Percentiles rank a stretch among this genome's conserved stretches.
These are phyloP conservation scores for Aureobasidium sp. DNA, from an alignment of 2,329 filamentous ascomycete species.

Conservation along the genomic window DNA sequence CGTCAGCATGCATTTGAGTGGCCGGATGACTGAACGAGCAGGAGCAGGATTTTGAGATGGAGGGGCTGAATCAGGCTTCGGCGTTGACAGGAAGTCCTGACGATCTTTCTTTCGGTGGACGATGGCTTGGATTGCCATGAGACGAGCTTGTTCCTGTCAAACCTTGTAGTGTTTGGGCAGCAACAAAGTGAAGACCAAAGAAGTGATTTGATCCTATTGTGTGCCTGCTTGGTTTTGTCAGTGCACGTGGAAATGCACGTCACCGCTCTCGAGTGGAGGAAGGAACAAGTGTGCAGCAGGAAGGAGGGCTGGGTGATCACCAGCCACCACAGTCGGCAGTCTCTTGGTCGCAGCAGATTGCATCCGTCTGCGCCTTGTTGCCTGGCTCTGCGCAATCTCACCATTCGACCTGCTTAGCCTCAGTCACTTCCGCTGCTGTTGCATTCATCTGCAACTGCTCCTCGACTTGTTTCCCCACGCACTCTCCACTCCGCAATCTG, in stretches of 20 bases:
- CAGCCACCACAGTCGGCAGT: slow-evolving; percentile 6
- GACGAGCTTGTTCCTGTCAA: background rate
- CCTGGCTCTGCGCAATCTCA: slow-evolving; percentile 8
- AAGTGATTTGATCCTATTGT: background rate
- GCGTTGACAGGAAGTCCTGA: slow-evolving; percentile 7
- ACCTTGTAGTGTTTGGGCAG: slow-evolving; percentile 10
- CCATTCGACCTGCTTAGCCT: background rate
- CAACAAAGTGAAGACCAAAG: background rate
- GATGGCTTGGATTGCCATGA: background rate
- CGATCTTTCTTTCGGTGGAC: background rate
- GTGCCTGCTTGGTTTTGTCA: background rate
- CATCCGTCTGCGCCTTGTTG: slow-evolving; percentile 5
- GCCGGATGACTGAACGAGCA: background rate
- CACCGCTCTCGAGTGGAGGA: background rate
- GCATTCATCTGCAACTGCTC: background rate
- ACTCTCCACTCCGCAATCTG: slow-evolving; percentile 3
- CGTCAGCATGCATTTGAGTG: slow-evolving; percentile 5
- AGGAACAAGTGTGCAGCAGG: background rate
- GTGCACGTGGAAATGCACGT: background rate
- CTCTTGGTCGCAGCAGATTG: background rate
- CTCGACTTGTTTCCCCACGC: background rate
- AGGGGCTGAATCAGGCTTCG: slow-evolving; percentile 3
- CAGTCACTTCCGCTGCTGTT: background rate
- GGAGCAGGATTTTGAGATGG: background rate
- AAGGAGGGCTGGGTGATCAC: slow-evolving; percentile 1